Evolutionary conservation across 176 grass and related monocot genomes (phyloP).

Genomic region (Oryza australiensis): DNA sequence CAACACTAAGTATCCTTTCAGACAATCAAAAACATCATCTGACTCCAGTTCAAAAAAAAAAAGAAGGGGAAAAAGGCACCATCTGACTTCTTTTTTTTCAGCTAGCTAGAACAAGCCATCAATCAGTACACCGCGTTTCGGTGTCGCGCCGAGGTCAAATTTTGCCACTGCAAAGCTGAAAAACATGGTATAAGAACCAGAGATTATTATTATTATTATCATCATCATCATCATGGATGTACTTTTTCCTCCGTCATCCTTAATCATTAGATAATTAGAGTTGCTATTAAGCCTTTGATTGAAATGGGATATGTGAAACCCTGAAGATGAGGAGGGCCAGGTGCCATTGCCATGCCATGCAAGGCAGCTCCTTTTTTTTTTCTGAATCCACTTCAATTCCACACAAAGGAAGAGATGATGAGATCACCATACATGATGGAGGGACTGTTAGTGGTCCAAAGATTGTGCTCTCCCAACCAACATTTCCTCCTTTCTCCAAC

Average conservation of each 20-base stretch:
- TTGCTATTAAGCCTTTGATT: not conserved
- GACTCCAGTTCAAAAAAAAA: not conserved
- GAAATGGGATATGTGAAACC: constrained; percentile 44
- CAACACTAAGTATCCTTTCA: not conserved
- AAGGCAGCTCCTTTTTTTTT: not conserved
- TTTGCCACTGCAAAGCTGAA: not conserved
- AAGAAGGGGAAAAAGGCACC: not conserved
- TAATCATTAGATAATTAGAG: constrained; percentile 28
- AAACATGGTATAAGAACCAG: not conserved
- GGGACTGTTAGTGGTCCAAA: constrained; percentile 21
- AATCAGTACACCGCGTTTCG: constrained; percentile 33
- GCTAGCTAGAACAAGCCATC: not conserved
- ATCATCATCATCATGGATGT: not conserved
- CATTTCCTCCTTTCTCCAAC: not conserved
- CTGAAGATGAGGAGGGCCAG: constrained; percentile 4
- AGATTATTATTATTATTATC: not conserved
- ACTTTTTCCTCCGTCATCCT: constrained; percentile 11
- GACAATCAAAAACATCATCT: not conserved
- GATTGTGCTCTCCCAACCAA: constrained; percentile 45
- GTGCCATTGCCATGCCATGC: constrained; percentile 1
- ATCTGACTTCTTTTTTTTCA: not conserved
- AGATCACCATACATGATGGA: constrained; percentile 12
- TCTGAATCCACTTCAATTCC: constrained; percentile 37
- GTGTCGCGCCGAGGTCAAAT: constrained; percentile 10
- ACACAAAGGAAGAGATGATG: constrained; percentile 36